Evolutionary conservation across 2,329 filamentous ascomycete genomes (phyloP).

Genomic region (Microdochium paspali): DNA sequence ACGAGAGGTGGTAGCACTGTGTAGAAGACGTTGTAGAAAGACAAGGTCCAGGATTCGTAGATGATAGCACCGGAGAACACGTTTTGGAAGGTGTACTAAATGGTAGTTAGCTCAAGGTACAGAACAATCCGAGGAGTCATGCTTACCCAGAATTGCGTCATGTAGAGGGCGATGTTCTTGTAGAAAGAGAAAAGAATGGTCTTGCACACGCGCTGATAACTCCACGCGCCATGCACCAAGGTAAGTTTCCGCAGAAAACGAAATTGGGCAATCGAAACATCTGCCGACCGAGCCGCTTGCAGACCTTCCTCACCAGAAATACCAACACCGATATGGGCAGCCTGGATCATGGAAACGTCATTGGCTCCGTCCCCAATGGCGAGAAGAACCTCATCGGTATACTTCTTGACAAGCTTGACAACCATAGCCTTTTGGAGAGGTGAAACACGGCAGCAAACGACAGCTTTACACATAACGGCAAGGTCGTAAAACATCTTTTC

Average conservation of each 20-base stretch:
- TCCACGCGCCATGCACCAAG: constrained; percentile 93
- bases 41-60: constrained; percentile 98
- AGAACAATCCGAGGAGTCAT: background rate
- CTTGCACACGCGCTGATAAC: constrained; percentile 93
- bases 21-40: constrained; percentile 98
- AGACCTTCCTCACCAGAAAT: constrained; percentile 96
- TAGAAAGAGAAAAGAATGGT: constrained; percentile 98
- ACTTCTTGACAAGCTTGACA: constrained; percentile 93
- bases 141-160: constrained; percentile 97
- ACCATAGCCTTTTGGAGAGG: constrained; percentile 95
- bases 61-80: constrained; percentile 96
- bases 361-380: constrained; percentile 97
- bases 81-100: constrained; percentile 91
- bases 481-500: constrained; percentile 91
- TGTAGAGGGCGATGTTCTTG: constrained; percentile 97
- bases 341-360: constrained; percentile 99
- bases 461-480: constrained; percentile 94
- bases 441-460: constrained; percentile 95
- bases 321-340: constrained; percentile 93
- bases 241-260: constrained; percentile 88
- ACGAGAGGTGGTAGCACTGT: constrained; percentile 89
- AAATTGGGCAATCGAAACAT: constrained; percentile 94
- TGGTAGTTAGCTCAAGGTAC: constrained; percentile 11
- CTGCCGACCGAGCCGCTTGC: constrained; percentile 89
- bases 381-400: constrained; percentile 82